Evolutionary conservation across 2,329 filamentous ascomycete genomes (phyloP).

Genomic region (Mycosphaerella arachidis): DNA sequence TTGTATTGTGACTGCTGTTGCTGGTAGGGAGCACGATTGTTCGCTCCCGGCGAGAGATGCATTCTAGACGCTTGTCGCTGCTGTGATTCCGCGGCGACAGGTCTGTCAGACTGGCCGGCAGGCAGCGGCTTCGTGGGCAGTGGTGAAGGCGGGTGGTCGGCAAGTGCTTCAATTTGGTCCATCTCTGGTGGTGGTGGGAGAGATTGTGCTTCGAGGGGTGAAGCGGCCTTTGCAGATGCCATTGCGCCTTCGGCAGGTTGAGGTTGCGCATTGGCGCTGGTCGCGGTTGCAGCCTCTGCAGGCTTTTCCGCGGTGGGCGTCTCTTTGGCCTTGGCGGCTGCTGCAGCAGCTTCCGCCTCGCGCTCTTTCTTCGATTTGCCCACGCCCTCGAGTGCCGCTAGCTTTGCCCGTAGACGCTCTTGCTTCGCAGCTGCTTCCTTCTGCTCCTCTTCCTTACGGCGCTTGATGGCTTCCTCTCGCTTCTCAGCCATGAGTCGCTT

Average conservation of each 20-base stretch:
- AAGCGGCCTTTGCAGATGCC: slow-evolving; percentile 11
- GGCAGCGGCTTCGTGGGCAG: slow-evolving; percentile 18
- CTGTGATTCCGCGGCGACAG: slow-evolving; percentile 9
- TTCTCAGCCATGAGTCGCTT: slow-evolving; percentile 46
- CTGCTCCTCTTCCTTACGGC: slow-evolving; percentile 29
- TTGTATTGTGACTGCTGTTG: slow-evolving; percentile 22
- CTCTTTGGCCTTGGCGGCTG: slow-evolving; percentile 14
- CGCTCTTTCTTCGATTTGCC: slow-evolving; percentile 34
- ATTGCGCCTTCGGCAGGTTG: slow-evolving; percentile 18
- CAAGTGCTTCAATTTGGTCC: background rate
- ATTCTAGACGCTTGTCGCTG: slow-evolving; percentile 14
- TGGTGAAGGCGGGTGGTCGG: slow-evolving; percentile 21
- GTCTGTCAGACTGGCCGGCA: slow-evolving; percentile 13
- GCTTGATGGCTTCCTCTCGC: slow-evolving; percentile 30
- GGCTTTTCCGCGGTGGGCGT: slow-evolving; percentile 9
- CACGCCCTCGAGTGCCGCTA: slow-evolving; percentile 32
- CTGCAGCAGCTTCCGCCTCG: slow-evolving; percentile 31
- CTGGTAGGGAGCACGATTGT: slow-evolving; percentile 22
- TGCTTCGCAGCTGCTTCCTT: slow-evolving; percentile 27
- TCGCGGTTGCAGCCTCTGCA: slow-evolving; percentile 10
- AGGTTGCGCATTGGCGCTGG: slow-evolving; percentile 5
- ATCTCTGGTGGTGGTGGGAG: slow-evolving; percentile 12
- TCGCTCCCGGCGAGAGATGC: slow-evolving; percentile 23
- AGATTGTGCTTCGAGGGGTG: slow-evolving; percentile 17
- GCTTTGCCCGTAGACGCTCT: slow-evolving; percentile 30